Percentiles rank a stretch among this genome's conserved stretches.
Evolutionary conservation across 176 grass and related monocot genomes (phyloP).

Genomic region (Zoysia japonica): DNA sequence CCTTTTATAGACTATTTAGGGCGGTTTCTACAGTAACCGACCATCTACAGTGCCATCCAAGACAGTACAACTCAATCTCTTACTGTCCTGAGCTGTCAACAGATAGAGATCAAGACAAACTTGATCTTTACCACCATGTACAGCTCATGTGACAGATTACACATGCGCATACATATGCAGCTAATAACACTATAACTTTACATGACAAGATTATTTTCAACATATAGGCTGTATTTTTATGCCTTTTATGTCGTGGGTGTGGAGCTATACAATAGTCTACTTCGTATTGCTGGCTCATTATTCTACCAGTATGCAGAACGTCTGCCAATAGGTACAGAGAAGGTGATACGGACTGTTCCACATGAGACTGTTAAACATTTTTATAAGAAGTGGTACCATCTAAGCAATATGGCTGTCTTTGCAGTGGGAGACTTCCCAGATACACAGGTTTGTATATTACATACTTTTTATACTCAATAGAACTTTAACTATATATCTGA

Average conservation of each 20-base stretch:
- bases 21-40: too few relatives aligned
- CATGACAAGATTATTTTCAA: too few relatives aligned
- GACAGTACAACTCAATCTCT: too few relatives aligned
- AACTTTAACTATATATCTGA: background rate
- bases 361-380: constrained; percentile 73
- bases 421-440: constrained; percentile 94
- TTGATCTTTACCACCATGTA: too few relatives aligned
- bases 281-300: constrained; percentile 36
- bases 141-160: too few relatives aligned
- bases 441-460: constrained; percentile 59
- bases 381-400: constrained; percentile 93
- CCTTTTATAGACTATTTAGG: too few relatives aligned
- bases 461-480: constrained; percentile 29
- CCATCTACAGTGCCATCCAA: too few relatives aligned
- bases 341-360: constrained; percentile 89
- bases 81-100: too few relatives aligned
- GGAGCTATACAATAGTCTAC: constrained; percentile 23
- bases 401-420: constrained; percentile 96
- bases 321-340: constrained; percentile 88
- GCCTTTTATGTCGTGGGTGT: constrained; percentile 15
- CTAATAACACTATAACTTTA: too few relatives aligned
- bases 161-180: too few relatives aligned
- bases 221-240: background rate
- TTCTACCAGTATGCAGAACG: constrained; percentile 84
- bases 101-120: too few relatives aligned